phyloP scores from a whole-genome alignment of 2,329 filamentous ascomycete genomes.

The Remersonia thermophila region DNA sequence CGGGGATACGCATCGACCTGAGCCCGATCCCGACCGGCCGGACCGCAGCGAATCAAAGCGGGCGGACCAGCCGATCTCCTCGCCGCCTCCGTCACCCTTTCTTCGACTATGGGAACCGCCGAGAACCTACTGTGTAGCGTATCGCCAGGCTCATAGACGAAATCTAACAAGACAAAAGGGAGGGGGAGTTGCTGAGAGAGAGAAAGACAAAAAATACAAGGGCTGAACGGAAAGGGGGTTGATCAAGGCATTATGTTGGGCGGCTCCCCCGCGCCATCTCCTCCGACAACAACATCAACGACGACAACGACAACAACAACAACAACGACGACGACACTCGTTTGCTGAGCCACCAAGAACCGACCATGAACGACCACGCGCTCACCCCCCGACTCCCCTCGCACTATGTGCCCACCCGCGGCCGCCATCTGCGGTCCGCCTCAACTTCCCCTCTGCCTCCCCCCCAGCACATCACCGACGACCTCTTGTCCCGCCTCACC shows the following conservation, averaged over 20 bases:
- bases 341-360: not conserved
- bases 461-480: conserved; percentile 37
- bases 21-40: conserved; percentile 1
- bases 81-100: conserved; percentile 5
- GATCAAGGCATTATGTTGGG: conserved; percentile 14
- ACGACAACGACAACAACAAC: conserved; percentile 4
- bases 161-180: not conserved
- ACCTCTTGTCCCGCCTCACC: conserved; percentile 48
- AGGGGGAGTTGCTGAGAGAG: too few species aligned
- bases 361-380: conserved; percentile 26
- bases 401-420: conserved; percentile 24
- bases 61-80: conserved; percentile 7
- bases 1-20: conserved; percentile 1
- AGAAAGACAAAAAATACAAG: too few species aligned
- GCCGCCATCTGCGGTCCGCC: conserved; percentile 28
- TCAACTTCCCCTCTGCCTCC: conserved; percentile 33
- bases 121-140: conserved; percentile 9
- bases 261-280: conserved; percentile 5
- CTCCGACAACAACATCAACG: conserved; percentile 4
- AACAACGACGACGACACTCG: not conserved
- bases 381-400: conserved; percentile 20
- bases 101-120: conserved; percentile 12
- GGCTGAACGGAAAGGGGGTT: too few species aligned
- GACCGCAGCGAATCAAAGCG: conserved; percentile 10
- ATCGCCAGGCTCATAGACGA: conserved; percentile 16